Percentiles rank a stretch among this genome's conserved stretches.
Conservation (phyloP, 2,329 filamentous ascomycete species). For the Phaeophleospora eucalypticola region DNA sequence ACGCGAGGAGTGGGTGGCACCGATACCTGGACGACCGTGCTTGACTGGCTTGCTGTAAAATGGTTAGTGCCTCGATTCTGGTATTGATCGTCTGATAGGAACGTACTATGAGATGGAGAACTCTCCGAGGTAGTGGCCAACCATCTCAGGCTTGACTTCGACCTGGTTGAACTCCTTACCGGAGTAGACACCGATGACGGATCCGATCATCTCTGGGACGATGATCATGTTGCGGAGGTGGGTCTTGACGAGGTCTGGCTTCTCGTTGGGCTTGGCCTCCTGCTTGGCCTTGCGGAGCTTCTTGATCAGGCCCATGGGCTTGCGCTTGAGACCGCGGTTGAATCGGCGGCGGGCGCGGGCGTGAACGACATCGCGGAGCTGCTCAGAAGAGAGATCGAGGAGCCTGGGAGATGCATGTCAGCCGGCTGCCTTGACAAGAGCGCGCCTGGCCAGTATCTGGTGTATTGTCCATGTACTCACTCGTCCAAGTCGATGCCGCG, state of each 20-base stretch:
- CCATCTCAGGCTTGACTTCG: conserved; percentile 99
- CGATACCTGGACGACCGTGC: conserved; percentile 99
- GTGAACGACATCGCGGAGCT: conserved; percentile 99
- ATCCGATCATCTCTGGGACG: conserved; percentile 99
- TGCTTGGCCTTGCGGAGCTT: conserved; percentile 99
- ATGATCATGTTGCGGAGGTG: conserved; percentile 99
- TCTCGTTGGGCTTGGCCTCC: conserved; percentile 98
- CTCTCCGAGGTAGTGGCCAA: conserved; percentile 98
- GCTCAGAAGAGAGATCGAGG: conserved; percentile 95
- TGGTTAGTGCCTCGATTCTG: too few relatives aligned
- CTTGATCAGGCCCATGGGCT: conserved; percentile 99
- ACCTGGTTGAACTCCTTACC: conserved; percentile 99
- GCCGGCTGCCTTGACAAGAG: conserved; percentile 5
- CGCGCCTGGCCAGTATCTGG: not conserved
- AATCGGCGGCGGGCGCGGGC: conserved; percentile 97
- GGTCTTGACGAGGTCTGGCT: conserved; percentile 98
- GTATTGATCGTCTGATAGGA: conserved; percentile 4
- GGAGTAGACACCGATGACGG: conserved; percentile 98
- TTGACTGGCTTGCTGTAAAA: conserved; percentile 89
- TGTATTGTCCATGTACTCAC: conserved; percentile 56
- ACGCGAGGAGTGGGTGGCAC: conserved; percentile 99
- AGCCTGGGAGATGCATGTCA: conserved; percentile 58
- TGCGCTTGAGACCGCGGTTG: conserved; percentile 99
- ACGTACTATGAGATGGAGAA: conserved; percentile 99
- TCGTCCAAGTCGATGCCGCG: conserved; percentile 98